Conservation (phyloP, 495 filamentous ascomycete species). For the Podospora sp. region DNA sequence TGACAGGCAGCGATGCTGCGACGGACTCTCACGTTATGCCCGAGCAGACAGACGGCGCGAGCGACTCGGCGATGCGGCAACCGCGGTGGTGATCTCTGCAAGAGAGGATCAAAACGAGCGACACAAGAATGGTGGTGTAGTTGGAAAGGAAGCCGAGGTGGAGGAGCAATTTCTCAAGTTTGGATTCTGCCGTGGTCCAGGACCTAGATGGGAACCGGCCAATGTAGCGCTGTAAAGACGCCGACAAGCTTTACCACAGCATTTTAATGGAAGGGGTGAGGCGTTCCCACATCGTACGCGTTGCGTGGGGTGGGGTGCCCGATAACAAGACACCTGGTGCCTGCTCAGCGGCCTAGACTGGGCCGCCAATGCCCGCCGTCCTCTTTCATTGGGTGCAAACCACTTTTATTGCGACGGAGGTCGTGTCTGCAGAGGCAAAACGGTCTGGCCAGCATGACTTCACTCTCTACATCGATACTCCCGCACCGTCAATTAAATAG, state of each 20-base stretch:
- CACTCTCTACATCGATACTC: not conserved
- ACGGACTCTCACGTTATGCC: slow-evolving; percentile 16
- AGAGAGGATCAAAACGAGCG: slow-evolving; percentile 23
- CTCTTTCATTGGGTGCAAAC: not conserved
- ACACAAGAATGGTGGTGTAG: slow-evolving; percentile 29
- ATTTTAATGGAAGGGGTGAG: slow-evolving; percentile 29
- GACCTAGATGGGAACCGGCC: slow-evolving; percentile 7
- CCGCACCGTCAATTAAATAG: not conserved
- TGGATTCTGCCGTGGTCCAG: not conserved
- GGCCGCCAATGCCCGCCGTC: too few species aligned
- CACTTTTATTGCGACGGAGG: slow-evolving; percentile 3
- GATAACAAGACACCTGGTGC: slow-evolving; percentile 2
- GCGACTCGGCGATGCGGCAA: not conserved
- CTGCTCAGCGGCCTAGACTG: slow-evolving; percentile 8
- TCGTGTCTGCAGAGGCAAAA: slow-evolving; percentile 2
- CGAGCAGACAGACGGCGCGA: not conserved
- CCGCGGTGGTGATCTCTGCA: slow-evolving; percentile 10
- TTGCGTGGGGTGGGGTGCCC: not conserved
- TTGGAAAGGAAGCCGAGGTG: slow-evolving; percentile 21
- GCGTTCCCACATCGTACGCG: slow-evolving; percentile 17
- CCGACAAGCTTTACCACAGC: slow-evolving; percentile 25
- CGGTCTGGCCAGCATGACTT: slow-evolving; percentile 12
- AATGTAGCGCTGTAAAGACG: slow-evolving; percentile 19
- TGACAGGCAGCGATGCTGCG: not conserved
- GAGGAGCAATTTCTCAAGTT: slow-evolving; percentile 12